Evolutionary conservation across 257 asterid genomes (phyloP), one percentile per base, ranked within the genome.

Genomic region (Coffea canephora): DNA sequence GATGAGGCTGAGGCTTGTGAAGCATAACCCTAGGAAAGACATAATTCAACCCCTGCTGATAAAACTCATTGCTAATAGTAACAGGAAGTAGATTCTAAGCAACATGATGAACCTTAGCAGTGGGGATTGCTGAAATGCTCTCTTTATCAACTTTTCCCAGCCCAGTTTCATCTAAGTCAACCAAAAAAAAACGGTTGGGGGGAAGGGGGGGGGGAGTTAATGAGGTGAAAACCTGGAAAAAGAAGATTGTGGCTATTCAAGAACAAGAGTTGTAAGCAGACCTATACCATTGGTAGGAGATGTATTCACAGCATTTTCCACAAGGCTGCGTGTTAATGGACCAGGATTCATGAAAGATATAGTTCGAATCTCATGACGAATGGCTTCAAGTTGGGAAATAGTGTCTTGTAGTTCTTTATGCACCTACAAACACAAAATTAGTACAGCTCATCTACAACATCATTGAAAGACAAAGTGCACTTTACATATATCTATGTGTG

Each of bases 381-480:
- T 95, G 81, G 93, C 96, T 80, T 93, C 94, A 78, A 95, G 67
- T 80, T 95, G 97, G 69, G 99, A 93, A 87, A 91, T 89, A 77
- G 96, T 83, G 69, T 95, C 99, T 90, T 92, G 98, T 83, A 92
- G 82, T 86, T 95, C 98, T 83, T 92, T 95, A 83, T 92, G 97
- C 69, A 95, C 93, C 97, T 95, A 86, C 39, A 54, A 74, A 34
- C 67, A 76, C 41, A 27, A 41, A 18, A 46, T 19, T 34, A 31
- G 65, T 27, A 72, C 66, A 76, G 16, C 77, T 55, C 5, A 19
- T 57, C 34, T 73, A 52, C 62, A 68, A 66, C 2, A 54, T 49
- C 61, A 54, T 41, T 8, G 43, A 55, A 68, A 25, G 21, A 67
- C 1, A 57, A 6, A 49, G 36, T 49, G 25, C 46, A 21, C 21